Percentiles rank a stretch among this genome's conserved stretches.
These are phyloP conservation scores for Aspergillus baeticus DNA, from an alignment of 495 filamentous ascomycete species.

Conservation along the genomic window DNA sequence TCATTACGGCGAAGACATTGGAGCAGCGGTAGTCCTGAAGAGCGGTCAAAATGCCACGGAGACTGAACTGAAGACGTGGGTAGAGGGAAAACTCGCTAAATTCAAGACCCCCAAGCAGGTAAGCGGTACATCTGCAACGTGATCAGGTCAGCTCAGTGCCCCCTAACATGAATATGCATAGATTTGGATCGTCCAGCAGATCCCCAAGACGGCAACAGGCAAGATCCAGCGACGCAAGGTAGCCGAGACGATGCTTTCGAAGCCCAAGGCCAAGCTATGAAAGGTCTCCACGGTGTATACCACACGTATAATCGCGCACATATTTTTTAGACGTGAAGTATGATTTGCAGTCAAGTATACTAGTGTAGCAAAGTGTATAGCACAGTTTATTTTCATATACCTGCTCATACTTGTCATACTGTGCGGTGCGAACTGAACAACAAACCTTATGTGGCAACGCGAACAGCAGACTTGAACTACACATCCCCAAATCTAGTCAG, in stretches of 20 bases:
- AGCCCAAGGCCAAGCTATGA: conserved; percentile 44
- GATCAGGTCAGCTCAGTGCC: not conserved
- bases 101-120: conserved; percentile 88
- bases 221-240: conserved; percentile 82
- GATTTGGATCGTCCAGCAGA: conserved; percentile 75
- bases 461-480: conserved; percentile 42
- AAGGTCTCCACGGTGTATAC: not conserved
- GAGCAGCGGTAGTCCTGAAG: conserved; percentile 74
- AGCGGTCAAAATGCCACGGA: conserved; percentile 47
- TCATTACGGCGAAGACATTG: conserved; percentile 77
- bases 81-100: conserved; percentile 65
- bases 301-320: not conserved
- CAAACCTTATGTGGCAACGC: conserved; percentile 20
- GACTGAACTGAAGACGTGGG: conserved; percentile 64
- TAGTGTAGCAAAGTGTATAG: not conserved
- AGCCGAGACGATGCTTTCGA: conserved; percentile 69
- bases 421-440: not conserved
- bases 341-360: too few relatives aligned
- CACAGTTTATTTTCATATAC: not conserved
- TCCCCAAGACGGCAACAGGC: conserved; percentile 89
- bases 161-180: conserved; percentile 20
- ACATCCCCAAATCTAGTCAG: not conserved
- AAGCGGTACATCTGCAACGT: conserved; percentile 19
- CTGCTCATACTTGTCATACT: not conserved
- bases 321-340: too few relatives aligned